Percentiles rank a stretch among this genome's conserved stretches.
These are phyloP conservation scores for Coniferiporia weirii DNA, from an alignment of 1,284 basidiomycete species.

Conservation along the genomic window DNA sequence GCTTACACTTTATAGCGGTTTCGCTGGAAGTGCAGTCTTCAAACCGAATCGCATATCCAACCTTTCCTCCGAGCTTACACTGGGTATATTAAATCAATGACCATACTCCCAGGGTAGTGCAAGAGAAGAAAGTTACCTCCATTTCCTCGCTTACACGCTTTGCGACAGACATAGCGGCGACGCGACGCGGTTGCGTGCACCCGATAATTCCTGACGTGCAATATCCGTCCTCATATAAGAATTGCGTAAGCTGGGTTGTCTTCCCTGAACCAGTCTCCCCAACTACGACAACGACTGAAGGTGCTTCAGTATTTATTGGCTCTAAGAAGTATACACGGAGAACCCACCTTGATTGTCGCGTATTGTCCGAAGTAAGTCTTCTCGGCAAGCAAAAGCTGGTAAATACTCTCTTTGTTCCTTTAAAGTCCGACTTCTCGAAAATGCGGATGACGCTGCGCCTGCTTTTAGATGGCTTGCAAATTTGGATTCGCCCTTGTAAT, in stretches of 20 bases:
- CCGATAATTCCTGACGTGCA: conserved; percentile 85
- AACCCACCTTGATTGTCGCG: conserved; percentile 92
- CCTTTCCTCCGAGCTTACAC: conserved; percentile 83
- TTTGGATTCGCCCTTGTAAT: conserved; percentile 92
- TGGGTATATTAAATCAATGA: conserved; percentile 26
- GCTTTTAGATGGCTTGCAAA: conserved; percentile 90
- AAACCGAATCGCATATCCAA: conserved; percentile 97
- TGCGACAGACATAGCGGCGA: conserved; percentile 98
- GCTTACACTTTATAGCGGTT: conserved; percentile 89
- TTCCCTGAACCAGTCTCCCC: conserved; percentile 97
- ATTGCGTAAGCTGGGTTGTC: conserved; percentile 90
- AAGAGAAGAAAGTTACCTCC: conserved; percentile 47
- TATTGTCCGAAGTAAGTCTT: conserved; percentile 85
- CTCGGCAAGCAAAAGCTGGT: conserved; percentile 96
- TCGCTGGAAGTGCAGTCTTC: conserved; percentile 92
- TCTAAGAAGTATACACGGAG: neutral
- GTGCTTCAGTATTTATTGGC: neutral
- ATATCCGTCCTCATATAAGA: conserved; percentile 94
- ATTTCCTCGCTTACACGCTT: conserved; percentile 98
- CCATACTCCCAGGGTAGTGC: neutral
- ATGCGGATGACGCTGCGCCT: conserved; percentile 73
- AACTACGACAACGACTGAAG: conserved; percentile 82
- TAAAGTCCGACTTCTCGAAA: conserved; percentile 79
- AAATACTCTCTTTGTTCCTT: conserved; percentile 96
- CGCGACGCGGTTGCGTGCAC: conserved; percentile 95